Percentiles rank a stretch among this genome's conserved stretches.
Conservation (phyloP, 164 flowering plant genomes). For the Hamamelis virginiana region DNA sequence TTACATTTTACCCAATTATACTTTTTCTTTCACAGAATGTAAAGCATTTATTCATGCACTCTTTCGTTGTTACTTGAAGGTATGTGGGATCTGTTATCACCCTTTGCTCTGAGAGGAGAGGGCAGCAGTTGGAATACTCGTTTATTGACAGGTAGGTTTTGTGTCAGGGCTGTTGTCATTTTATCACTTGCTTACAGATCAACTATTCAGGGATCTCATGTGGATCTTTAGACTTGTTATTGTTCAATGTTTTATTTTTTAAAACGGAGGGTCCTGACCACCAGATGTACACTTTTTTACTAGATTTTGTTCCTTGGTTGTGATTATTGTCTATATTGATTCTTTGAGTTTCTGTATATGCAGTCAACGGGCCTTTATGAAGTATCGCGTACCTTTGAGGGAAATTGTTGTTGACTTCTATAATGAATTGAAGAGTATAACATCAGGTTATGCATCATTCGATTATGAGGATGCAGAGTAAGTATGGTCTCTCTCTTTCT, state of each 20-base stretch:
- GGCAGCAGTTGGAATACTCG: conserved; percentile 82
- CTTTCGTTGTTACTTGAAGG: conserved; percentile 35
- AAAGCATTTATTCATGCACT: conserved; percentile 6
- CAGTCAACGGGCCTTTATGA: conserved; percentile 92
- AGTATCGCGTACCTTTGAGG: conserved; percentile 87
- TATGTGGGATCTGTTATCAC: conserved; percentile 85
- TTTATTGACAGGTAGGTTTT: conserved; percentile 75
- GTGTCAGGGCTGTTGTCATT: background rate
- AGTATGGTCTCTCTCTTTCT: conserved; percentile 21
- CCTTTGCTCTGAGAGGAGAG: conserved; percentile 90
- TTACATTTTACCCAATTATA: background rate
- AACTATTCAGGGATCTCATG: background rate
- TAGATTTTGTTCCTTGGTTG: too few relatives aligned
- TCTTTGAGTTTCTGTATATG: conserved; percentile 21
- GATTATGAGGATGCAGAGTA: conserved; percentile 98
- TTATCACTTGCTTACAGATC: background rate
- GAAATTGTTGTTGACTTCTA: conserved; percentile 97
- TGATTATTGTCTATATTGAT: too few relatives aligned
- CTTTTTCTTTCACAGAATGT: background rate
- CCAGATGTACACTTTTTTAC: background rate
- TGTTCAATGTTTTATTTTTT: too few relatives aligned
- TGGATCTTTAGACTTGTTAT: background rate
- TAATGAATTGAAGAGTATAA: conserved; percentile 89
- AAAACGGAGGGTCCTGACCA: too few relatives aligned
- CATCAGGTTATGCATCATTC: conserved; percentile 98